Evolutionary conservation across 495 filamentous ascomycete species (phyloP), one percentile per base, ranked within the genome.

Genomic region (Podospora appendiculata): DNA sequence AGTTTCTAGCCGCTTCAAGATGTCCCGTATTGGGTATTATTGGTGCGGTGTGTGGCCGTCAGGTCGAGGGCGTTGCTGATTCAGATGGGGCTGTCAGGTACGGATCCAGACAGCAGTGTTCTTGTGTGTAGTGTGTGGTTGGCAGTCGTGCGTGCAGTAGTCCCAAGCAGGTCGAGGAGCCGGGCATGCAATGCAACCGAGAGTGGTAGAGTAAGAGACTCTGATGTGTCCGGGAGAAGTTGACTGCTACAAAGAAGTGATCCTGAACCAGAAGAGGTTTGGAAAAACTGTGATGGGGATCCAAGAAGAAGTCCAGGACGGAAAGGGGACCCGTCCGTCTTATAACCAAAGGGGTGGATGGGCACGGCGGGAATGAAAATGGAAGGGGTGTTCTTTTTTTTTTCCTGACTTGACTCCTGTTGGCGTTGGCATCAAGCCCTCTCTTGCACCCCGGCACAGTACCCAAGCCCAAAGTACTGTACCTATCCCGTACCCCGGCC

Each of bases 281-380:
- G 32, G 49, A 54, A 55, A 55, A 47, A 25, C 58, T 57, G 18
- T 52, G 61, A 64, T 59, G 58, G 61, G 25, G 53, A 62, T 64
- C 53, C 53, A 59, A 62, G 56, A 41, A 57, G 58, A 57, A 51
- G 41, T 51, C 40, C 52, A 43, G 41, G 48, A 60, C 48, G 61
- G 57, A 57, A 58, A 56, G 54, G 63, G 63, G 56, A 58, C 53
- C 52, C 44, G 41, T 47, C 45, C 44, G 55, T 58, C 60, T 61
- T 62, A 62, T 61, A 64, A 66, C 54, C 47, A 64, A 57, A 55
- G 61, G 25, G 61, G 60, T 56, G 50, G 51, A 51, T 35, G 52
- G 48, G 53, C 50, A 46, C 36, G 53, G 50, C 51, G 55, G 59
- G 55, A 63, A 63, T 56, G n/a, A 8, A 58, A 51, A 57, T 58